Percentiles rank a stretch among this genome's conserved stretches.
Evolutionary conservation across 2,329 filamentous ascomycete genomes (phyloP).

Genomic region (Fusarium veterinarium): DNA sequence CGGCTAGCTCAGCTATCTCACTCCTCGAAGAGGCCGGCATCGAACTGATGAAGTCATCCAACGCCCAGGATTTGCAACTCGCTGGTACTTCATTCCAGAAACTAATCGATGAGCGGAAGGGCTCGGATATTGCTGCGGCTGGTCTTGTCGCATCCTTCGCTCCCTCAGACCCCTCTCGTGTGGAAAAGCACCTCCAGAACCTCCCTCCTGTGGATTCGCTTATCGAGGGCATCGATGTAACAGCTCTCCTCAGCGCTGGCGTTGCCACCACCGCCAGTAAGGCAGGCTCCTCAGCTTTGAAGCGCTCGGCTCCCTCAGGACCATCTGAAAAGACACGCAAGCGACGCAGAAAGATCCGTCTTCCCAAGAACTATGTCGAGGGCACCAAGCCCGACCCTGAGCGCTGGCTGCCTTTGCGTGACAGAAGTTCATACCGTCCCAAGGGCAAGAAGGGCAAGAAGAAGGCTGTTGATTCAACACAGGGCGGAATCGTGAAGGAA

Average conservation of each 20-base stretch:
- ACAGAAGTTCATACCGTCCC: constrained; percentile 87
- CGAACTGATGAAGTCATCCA: constrained; percentile 81
- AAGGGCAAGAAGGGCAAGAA: constrained; percentile 94
- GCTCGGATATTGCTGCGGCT: constrained; percentile 77
- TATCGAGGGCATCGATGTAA: constrained; percentile 69
- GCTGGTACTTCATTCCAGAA: constrained; percentile 84
- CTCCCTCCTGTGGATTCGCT: constrained; percentile 73
- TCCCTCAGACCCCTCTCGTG: constrained; percentile 66
- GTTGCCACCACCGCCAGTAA: constrained; percentile 60
- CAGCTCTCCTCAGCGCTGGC: constrained; percentile 73
- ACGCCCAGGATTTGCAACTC: constrained; percentile 72
- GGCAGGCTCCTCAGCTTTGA: constrained; percentile 55
- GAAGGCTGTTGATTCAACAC: constrained; percentile 80
- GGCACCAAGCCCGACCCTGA: constrained; percentile 88
- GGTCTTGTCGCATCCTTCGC: constrained; percentile 89
- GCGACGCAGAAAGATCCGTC: constrained; percentile 69
- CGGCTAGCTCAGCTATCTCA: constrained; percentile 59
- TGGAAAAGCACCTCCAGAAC: constrained; percentile 64
- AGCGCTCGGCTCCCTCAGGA: constrained; percentile 58
- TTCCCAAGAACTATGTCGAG: constrained; percentile 80
- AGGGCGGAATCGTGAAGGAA: constrained; percentile 84
- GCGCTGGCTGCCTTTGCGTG: constrained; percentile 90
- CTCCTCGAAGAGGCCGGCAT: constrained; percentile 86
- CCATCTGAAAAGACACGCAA: constrained; percentile 58
- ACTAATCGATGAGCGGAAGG: constrained; percentile 73